Conservation (phyloP, 176 grass and related monocot species). For the Paspalum vaginatum region DNA sequence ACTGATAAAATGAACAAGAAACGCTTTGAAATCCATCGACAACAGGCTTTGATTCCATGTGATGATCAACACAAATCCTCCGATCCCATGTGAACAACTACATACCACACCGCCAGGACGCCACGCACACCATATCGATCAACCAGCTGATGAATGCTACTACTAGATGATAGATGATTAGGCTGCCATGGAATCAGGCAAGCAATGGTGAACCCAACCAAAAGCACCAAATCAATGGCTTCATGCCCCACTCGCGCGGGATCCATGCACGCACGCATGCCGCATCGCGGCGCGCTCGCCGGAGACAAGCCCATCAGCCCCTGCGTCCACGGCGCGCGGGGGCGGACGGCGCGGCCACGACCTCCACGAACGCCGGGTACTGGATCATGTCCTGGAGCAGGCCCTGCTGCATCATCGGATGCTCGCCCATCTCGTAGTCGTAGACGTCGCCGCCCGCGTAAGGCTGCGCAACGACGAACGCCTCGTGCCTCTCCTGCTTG, state of each 20-base stretch:
- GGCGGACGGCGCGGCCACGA: slow-evolving; percentile 39
- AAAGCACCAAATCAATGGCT: not conserved
- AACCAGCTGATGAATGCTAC: not conserved
- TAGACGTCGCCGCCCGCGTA: not conserved
- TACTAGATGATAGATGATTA: not conserved
- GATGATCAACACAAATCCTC: not conserved
- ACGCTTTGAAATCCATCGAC: not conserved
- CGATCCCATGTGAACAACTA: not conserved
- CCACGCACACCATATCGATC: too few species aligned
- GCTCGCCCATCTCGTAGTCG: not conserved
- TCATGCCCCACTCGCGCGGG: not conserved
- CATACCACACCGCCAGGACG: not conserved
- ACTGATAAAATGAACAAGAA: too few species aligned
- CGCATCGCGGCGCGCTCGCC: not conserved
- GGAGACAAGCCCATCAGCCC: slow-evolving; percentile 19
- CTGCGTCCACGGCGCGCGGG: not conserved
- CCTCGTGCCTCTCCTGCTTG: slow-evolving; percentile 24
- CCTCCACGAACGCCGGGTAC: slow-evolving; percentile 62
- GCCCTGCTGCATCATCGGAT: slow-evolving; percentile 56
- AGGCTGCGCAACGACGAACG: not conserved
- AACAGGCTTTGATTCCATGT: slow-evolving; percentile 38
- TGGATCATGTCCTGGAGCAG: slow-evolving; percentile 75
- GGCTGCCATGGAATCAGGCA: not conserved
- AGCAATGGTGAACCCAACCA: slow-evolving; percentile 6
- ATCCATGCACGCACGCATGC: slow-evolving; percentile 28